These are phyloP conservation scores for Rhizopus microsporus DNA, from an alignment of 371 early-diverging fungal genomes.

Conservation along the genomic window DNA sequence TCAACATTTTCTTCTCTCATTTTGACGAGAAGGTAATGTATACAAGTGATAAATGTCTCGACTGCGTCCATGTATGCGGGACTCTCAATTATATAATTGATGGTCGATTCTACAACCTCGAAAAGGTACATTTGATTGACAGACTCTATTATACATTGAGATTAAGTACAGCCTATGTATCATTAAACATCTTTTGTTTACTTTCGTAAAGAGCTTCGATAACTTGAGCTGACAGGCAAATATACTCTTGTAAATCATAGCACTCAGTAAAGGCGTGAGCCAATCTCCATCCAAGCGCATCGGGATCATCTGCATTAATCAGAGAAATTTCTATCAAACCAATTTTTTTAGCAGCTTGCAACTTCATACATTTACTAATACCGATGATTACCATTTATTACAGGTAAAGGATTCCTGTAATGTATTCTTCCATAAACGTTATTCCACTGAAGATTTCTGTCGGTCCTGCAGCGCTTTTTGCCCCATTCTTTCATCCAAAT, in stretches of 20 bases:
- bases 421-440: neutral
- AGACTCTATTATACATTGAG: neutral
- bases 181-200: neutral
- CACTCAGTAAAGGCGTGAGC: neutral
- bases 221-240: neutral
- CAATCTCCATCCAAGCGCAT: neutral
- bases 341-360: neutral
- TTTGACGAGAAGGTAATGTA: neutral
- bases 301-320: neutral
- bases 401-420: neutral
- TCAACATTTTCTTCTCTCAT: neutral
- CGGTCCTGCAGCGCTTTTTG: neutral
- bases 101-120: neutral
- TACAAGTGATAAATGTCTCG: neutral
- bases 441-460: slow-evolving; percentile 2
- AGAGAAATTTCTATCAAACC: neutral
- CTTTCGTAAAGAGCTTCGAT: neutral
- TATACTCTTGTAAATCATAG: neutral
- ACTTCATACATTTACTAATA: neutral
- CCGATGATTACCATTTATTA: neutral
- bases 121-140: neutral
- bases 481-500: neutral
- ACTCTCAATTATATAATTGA: neutral
- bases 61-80: neutral
- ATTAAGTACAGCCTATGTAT: neutral